Conservation (phyloP, 163 green algal genomes). For the Dunaliella salina region DNA sequence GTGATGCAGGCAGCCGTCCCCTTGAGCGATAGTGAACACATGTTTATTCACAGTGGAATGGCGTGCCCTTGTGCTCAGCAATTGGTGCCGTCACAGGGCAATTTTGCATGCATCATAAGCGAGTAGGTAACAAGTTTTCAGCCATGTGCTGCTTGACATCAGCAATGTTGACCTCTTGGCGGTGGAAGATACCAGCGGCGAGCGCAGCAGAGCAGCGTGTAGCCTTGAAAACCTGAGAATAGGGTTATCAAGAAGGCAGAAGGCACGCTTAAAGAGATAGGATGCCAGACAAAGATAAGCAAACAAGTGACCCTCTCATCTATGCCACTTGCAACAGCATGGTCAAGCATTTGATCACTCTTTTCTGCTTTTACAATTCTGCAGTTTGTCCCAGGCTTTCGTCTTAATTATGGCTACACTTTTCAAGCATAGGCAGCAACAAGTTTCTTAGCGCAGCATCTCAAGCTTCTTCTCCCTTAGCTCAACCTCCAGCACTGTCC, state of each 20-base stretch:
- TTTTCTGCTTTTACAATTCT: no score
- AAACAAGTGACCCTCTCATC: not conserved
- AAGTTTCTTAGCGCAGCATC: no score
- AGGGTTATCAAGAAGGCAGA: not conserved
- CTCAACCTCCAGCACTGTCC: no score
- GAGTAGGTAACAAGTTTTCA: slow-evolving; percentile 64
- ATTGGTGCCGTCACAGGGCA: no score
- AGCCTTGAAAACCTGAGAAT: slow-evolving; percentile 71
- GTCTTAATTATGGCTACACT: no score
- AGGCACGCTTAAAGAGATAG: not conserved
- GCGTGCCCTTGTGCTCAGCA: no score
- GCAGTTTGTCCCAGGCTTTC: no score
- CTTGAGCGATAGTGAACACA: no score
- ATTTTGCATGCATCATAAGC: slow-evolving; percentile 35
- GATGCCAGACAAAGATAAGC: not conserved
- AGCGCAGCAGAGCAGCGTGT: slow-evolving; percentile 85
- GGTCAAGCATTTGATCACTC: not conserved
- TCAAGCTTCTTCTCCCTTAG: no score
- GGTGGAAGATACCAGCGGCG: slow-evolving; percentile 97
- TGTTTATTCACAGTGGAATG: no score
- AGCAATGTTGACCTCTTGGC: slow-evolving; percentile 78
- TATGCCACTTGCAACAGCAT: not conserved
- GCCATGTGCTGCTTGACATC: slow-evolving; percentile 90
- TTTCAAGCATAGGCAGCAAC: no score
- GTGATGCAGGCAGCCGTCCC: no score